Evolutionary conservation across 192 early-diverging fungal genomes (phyloP), one percentile per base, ranked within the genome.

Genomic region (Coemansia sp.): DNA sequence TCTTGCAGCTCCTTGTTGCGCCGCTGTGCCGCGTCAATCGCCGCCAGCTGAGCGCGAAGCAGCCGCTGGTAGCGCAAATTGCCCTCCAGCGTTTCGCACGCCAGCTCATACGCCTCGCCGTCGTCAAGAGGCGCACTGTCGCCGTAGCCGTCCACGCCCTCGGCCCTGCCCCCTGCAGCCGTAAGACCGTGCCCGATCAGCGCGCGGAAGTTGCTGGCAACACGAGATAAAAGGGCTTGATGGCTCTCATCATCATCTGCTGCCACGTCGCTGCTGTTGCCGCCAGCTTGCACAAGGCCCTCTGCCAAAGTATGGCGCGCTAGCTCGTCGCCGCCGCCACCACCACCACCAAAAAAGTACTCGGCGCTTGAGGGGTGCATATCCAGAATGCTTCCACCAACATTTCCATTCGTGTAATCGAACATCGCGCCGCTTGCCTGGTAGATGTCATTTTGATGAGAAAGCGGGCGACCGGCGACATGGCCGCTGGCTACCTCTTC

Each of bases 21-120:
- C 32, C 41, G 44, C 50, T 75, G 76, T 29, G 84, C 84, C 22
- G 74, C 29, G 29, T 87, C 82, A n/a, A 87, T 74, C 50, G 68
- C 70, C n/a, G 71, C 62, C 53, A 87, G 66, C 59, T 85, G 82
- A 13, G 66, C 27, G 1, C 68, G 62, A 30, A 85, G 61, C 52
- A 50, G 56, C 45, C 76, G 55, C 73, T 87, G 84, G 64, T 69
- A 85, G 24, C 59, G 71, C 47, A 82, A 66, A 50, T 87, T 87
- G 68, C 73, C 43, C 24, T 70, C 76, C 27, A 87, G 76, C 47
- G 86, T 73, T n/a, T 74, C 61, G 64, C 74, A 70, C 13, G 80
- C 80, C 50, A 75, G 62, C 43, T 34, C 34, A 30, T 84, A 74
- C 11, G 73, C 76, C 43, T 73, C 70, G 16, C 70, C 77, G 50